phyloP scores from a whole-genome alignment of 2,329 filamentous ascomycete genomes.

The Aspergillus oerlinghausenensis region DNA sequence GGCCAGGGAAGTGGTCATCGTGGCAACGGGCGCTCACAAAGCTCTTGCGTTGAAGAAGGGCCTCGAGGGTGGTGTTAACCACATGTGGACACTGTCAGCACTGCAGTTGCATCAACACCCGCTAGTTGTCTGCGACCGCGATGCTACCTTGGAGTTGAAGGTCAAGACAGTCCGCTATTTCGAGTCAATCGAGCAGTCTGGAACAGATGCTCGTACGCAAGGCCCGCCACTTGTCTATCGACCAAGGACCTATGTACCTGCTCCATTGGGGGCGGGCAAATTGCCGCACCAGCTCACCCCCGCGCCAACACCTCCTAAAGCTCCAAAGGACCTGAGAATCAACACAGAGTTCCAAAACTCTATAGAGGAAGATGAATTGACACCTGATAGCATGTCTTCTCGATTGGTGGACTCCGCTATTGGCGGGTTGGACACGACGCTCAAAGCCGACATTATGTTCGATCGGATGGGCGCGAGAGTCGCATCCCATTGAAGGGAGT shows the following conservation, averaged over 20 bases:
- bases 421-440: slow-evolving; percentile 36
- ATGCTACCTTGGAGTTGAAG: slow-evolving; percentile 67
- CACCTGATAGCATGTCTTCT: slow-evolving; percentile 47
- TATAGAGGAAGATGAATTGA: slow-evolving; percentile 41
- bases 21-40: slow-evolving; percentile 78
- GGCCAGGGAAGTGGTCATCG: slow-evolving; percentile 74
- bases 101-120: slow-evolving; percentile 77
- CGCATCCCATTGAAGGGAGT: slow-evolving; percentile 17
- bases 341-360: slow-evolving; percentile 38
- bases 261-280: slow-evolving; percentile 21
- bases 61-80: slow-evolving; percentile 76
- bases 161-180: slow-evolving; percentile 73
- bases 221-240: slow-evolving; percentile 41
- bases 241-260: slow-evolving; percentile 33
- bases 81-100: slow-evolving; percentile 85
- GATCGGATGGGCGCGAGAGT: slow-evolving; percentile 42
- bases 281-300: slow-evolving; percentile 23
- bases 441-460: slow-evolving; percentile 40
- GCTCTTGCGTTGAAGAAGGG: slow-evolving; percentile 73
- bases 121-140: slow-evolving; percentile 78
- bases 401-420: slow-evolving; percentile 44
- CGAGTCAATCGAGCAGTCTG: slow-evolving; percentile 65
- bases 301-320: slow-evolving; percentile 25
- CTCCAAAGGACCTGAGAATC: slow-evolving; percentile 41
- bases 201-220: slow-evolving; percentile 44